Conservation (phyloP, 2,329 filamentous ascomycete genomes). For the Stemphylium vesicarium region DNA sequence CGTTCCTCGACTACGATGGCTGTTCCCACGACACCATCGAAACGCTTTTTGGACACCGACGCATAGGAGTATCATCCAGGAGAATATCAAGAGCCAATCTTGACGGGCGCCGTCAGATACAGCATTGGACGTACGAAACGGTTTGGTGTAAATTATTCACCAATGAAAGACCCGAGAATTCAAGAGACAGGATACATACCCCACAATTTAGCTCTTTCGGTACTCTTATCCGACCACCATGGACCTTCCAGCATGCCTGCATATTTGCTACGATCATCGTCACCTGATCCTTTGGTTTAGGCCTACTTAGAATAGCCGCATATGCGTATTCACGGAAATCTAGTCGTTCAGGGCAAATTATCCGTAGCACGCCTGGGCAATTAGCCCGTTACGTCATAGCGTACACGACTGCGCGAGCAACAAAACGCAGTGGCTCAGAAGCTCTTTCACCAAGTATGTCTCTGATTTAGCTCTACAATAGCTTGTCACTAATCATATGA, state of each 20-base stretch:
- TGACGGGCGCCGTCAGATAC: too few species aligned
- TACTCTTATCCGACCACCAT: too few species aligned
- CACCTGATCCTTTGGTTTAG: not conserved
- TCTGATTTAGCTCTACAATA: not conserved
- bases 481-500: not conserved
- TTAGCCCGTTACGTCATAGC: not conserved
- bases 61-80: too few species aligned
- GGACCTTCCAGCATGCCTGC: not conserved
- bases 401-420: not conserved
- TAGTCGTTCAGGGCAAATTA: not conserved
- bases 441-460: not conserved
- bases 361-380: not conserved
- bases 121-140: too few species aligned
- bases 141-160: too few species aligned
- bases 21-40: too few species aligned
- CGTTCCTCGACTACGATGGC: too few species aligned
- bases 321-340: not conserved
- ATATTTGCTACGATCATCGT: not conserved
- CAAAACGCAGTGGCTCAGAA: not conserved
- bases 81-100: too few species aligned
- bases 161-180: too few species aligned
- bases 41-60: too few species aligned
- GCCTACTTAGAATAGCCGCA: not conserved
- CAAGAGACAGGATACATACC: too few species aligned
- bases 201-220: too few species aligned